Conservation (phyloP, 805 yeast genomes). For the Metahyphopichia silvanorum region DNA sequence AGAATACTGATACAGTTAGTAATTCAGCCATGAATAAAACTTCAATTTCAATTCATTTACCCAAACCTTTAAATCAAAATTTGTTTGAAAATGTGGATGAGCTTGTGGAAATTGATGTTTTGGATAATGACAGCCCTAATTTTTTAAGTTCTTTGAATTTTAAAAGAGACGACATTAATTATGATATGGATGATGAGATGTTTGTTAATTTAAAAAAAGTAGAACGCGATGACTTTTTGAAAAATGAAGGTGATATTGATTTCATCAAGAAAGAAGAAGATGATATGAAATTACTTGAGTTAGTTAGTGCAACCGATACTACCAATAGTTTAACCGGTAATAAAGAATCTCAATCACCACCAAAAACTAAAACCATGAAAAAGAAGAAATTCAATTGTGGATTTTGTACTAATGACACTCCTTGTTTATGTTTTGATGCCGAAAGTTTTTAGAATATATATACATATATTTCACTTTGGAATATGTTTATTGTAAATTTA, state of each 20-base stretch:
- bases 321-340: conserved; percentile 3
- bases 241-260: neutral
- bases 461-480: neutral
- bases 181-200: conserved; percentile 2
- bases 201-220: conserved; percentile 1
- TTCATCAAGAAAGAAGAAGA: neutral
- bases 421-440: conserved; percentile 41
- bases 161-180: neutral
- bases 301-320: neutral
- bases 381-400: conserved; percentile 28
- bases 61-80: conserved; percentile 1
- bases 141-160: neutral
- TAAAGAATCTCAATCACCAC: conserved; percentile 1
- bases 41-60: no score
- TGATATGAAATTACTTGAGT: no score
- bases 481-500: conserved; percentile 1
- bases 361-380: conserved; percentile 9
- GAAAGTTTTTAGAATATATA: conserved; percentile 13
- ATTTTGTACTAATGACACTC: conserved; percentile 35
- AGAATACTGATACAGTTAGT: no score
- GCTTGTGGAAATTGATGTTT: neutral
- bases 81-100: neutral
- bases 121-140: neutral
- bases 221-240: no score
- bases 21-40: no score